phyloP scores from a whole-genome alignment of 2,329 filamentous ascomycete species.

The Hansfordia pulvinata region DNA sequence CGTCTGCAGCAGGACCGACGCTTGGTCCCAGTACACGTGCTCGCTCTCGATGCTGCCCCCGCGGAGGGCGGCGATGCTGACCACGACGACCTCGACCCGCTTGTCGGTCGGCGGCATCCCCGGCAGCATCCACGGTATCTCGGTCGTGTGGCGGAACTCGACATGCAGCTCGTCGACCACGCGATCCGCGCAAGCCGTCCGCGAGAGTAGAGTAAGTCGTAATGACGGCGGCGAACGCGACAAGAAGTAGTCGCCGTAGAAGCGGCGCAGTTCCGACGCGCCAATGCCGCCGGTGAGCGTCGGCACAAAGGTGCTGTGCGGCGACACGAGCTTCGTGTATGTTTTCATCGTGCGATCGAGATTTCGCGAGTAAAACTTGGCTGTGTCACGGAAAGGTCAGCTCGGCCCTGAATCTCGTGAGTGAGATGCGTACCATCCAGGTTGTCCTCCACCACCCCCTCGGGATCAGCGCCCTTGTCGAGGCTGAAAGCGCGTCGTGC shows the following conservation, averaged over 20 bases:
- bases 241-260: slow-evolving; percentile 55
- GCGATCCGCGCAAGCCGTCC: slow-evolving; percentile 50
- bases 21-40: slow-evolving; percentile 57
- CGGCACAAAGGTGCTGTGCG: slow-evolving; percentile 56
- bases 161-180: slow-evolving; percentile 51
- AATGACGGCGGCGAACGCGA: slow-evolving; percentile 46
- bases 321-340: slow-evolving; percentile 42
- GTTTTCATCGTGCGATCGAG: slow-evolving; percentile 49
- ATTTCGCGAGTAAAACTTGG: slow-evolving; percentile 41
- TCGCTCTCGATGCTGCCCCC: slow-evolving; percentile 53
- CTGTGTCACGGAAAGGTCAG: slow-evolving; percentile 9
- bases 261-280: slow-evolving; percentile 39
- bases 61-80: slow-evolving; percentile 47
- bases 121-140: slow-evolving; percentile 48
- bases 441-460: slow-evolving; percentile 53
- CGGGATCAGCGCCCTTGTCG: slow-evolving; percentile 47
- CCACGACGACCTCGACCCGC: slow-evolving; percentile 43
- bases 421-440: slow-evolving; percentile 29
- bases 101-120: slow-evolving; percentile 41
- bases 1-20: slow-evolving; percentile 45
- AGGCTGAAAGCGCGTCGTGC: slow-evolving; percentile 51
- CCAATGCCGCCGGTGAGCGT: slow-evolving; percentile 53
- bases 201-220: slow-evolving; percentile 45
- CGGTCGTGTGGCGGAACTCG: slow-evolving; percentile 40
- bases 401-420: background rate